Evolutionary conservation across 106 monocot species (phyloP).

Genomic region (Posidonia australis): DNA sequence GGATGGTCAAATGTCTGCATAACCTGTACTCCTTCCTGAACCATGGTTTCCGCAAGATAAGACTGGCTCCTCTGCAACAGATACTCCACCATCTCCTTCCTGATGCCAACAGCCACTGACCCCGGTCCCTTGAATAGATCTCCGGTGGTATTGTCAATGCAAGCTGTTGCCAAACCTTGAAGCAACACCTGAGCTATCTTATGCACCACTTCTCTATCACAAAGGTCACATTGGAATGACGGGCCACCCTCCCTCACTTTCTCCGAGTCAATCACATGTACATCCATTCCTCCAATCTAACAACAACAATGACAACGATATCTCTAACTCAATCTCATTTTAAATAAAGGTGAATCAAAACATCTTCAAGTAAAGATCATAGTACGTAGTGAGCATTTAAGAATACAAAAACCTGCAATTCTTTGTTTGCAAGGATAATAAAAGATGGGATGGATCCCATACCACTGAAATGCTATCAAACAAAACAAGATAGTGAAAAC

Average conservation of each 20-base stretch:
- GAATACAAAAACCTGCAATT: too few species aligned
- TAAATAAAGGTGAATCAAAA: too few species aligned
- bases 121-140: conserved; percentile 36
- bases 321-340: too few species aligned
- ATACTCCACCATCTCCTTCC: conserved; percentile 38
- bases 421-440: too few species aligned
- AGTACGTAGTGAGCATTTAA: too few species aligned
- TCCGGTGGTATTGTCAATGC: conserved; percentile 20
- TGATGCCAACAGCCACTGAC: conserved; percentile 35
- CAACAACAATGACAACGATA: not conserved
- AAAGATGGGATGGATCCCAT: too few species aligned
- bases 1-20: conserved; percentile 2
- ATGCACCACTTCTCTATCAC: conserved; percentile 37
- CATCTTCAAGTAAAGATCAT: too few species aligned
- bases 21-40: not conserved
- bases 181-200: conserved; percentile 43
- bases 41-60: conserved; percentile 24
- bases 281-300: conserved; percentile 26
- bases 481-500: too few species aligned
- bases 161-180: conserved; percentile 10
- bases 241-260: not conserved
- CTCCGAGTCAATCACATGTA: conserved; percentile 15
- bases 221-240: conserved; percentile 18
- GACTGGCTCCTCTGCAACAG: conserved; percentile 22
- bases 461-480: too few species aligned